Evolutionary conservation across 2,329 filamentous ascomycete species (phyloP), one percentile per base, ranked within the genome.

Genomic region (Penicillium crustosum): DNA sequence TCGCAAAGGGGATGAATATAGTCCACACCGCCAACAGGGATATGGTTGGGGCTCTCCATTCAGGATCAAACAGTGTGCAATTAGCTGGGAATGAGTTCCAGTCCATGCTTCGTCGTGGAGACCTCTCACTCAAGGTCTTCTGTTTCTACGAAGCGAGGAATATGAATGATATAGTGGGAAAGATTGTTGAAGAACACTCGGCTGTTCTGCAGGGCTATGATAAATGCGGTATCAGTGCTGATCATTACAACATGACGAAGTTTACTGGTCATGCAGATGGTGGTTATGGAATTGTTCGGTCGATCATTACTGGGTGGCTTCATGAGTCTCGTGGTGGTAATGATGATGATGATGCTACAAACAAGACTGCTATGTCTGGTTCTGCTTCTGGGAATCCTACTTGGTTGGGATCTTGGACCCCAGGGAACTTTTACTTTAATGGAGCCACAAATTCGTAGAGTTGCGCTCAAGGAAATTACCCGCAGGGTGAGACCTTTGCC

Each of bases 91-190:
- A 53, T 29, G 54, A 54, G 13, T 61, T 61, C 13, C 54, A 58
- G 23, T 7, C 31, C 8, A 58, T 60, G 60, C 27, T 61, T 4
- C 33, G 36, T 13, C 41, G 54, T 2, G 53, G 51, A 1, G 59
- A 60, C 9, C 31, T 55, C 15, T 21, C 39, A 6, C 36, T 58
- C 7, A 53, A 53, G 23, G 27, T 61, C 8, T 60, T 57, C 17
- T 61, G 58, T 43, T 60, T 60, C 19, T 60, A 58, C n/a, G 60
- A 61, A 33, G 39, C 23, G 27, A 47, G 50, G 29, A 9, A 49
- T 19, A 50, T 51, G 43, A 53, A 58, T 33, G 39, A 43, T n/a
- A 15, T 33, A 27, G 49, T 61, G 17, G 60, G 60, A 0, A 61
- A 58, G 41, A 58, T 61, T 35, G 58, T 61, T 8, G 49, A 49